A percentile compares a stretch with the other conserved stretches of the same genome.
Evolutionary conservation across 2,329 filamentous ascomycete genomes (phyloP).

Genomic region (Ceratocystis papillata): DNA sequence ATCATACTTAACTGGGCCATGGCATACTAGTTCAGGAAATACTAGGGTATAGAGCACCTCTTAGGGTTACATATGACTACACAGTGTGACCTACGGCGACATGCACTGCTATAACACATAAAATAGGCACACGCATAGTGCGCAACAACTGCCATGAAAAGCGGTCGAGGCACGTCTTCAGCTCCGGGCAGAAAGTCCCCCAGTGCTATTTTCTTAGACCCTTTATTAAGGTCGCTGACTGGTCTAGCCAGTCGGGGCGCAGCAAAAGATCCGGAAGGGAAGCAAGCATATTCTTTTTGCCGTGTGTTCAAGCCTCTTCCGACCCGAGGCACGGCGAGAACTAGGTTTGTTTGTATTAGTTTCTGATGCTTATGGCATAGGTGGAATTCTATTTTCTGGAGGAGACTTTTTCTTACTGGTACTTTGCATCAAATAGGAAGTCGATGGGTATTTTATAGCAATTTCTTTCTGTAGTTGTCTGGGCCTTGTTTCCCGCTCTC

Average conservation of each 20-base stretch:
- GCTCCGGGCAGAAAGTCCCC: not conserved
- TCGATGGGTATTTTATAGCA: not conserved
- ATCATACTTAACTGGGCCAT: too few relatives aligned
- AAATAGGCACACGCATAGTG: not conserved
- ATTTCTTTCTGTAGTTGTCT: not conserved
- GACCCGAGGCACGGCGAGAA: too few relatives aligned
- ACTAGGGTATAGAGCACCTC: not conserved
- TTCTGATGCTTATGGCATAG: not conserved
- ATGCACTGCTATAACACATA: not conserved
- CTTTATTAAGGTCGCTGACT: too few relatives aligned
- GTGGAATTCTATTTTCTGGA: not conserved
- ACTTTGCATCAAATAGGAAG: not conserved
- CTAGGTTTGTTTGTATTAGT: not conserved
- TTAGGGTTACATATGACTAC: not conserved
- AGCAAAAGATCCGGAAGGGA: not conserved
- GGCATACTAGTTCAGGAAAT: not conserved
- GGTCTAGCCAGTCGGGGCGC: not conserved
- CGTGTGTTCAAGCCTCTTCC: too few relatives aligned
- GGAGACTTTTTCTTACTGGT: not conserved
- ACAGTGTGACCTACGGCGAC: not conserved
- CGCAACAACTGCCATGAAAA: not conserved
- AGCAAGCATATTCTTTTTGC: constrained; percentile 4
- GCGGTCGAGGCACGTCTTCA: not conserved
- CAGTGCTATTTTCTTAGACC: not conserved
- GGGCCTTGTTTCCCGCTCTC: not conserved